These are phyloP conservation scores for Rhynchosporium secalis DNA, from an alignment of 2,329 filamentous ascomycete genomes.

Conservation along the genomic window DNA sequence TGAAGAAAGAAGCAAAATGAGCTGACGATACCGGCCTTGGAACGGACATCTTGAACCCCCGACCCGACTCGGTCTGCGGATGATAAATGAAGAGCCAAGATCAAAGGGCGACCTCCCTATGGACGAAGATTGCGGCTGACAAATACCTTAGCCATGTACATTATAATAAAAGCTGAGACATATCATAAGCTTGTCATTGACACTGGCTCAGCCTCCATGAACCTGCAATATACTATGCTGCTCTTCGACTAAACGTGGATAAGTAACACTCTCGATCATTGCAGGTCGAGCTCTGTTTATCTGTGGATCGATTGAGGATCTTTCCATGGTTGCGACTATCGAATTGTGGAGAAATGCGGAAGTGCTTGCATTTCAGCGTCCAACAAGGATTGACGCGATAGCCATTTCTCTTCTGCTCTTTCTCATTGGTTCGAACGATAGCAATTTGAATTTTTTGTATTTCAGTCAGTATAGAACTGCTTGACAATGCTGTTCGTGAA, in stretches of 20 bases:
- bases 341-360: neutral
- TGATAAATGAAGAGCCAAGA: conserved; percentile 6
- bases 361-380: conserved; percentile 14
- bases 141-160: conserved; percentile 9
- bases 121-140: conserved; percentile 6
- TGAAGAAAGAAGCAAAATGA: neutral
- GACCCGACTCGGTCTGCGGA: neutral
- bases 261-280: no score
- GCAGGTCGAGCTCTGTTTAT: no score
- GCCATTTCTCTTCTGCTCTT: neutral
- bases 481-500: no score
- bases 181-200: neutral
- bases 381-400: neutral
- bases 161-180: neutral
- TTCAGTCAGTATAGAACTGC: no score
- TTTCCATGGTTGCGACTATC: no score
- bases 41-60: conserved; percentile 8
- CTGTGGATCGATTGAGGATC: no score
- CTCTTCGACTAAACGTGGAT: no score
- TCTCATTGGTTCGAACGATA: no score
- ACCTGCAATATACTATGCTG: no score
- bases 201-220: conserved; percentile 7
- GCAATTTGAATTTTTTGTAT: no score
- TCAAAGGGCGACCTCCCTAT: neutral
- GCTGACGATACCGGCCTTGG: conserved; percentile 4